Evolutionary conservation across 2,329 filamentous ascomycete genomes (phyloP).

Genomic region (Trichoderma pleuroti): DNA sequence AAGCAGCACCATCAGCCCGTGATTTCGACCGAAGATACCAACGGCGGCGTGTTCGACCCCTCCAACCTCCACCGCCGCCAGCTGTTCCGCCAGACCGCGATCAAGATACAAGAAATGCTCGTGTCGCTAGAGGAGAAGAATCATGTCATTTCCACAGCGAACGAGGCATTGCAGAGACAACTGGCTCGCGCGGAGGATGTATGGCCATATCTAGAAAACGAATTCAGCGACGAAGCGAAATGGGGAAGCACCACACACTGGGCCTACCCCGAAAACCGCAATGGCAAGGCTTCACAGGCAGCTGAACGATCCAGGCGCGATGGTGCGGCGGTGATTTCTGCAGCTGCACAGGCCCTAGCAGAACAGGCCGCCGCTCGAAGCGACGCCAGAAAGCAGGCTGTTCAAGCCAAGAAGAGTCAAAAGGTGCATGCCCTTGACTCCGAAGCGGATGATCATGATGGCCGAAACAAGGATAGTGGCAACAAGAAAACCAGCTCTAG

Average conservation of each 20-base stretch:
- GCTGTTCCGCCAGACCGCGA: slow-evolving; percentile 73
- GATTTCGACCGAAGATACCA: slow-evolving; percentile 43
- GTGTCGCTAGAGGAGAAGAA: slow-evolving; percentile 96
- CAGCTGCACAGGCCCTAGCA: slow-evolving; percentile 71
- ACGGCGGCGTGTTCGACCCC: slow-evolving; percentile 48
- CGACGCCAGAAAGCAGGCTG: slow-evolving; percentile 78
- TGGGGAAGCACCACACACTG: slow-evolving; percentile 89
- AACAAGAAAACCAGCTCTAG: slow-evolving; percentile 61
- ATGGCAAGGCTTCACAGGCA: slow-evolving; percentile 59
- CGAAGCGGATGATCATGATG: slow-evolving; percentile 70
- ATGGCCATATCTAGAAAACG: slow-evolving; percentile 78
- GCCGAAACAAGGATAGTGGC: slow-evolving; percentile 43
- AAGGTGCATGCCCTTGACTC: slow-evolving; percentile 69
- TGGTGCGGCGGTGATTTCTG: slow-evolving; percentile 72
- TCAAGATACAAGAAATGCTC: slow-evolving; percentile 78
- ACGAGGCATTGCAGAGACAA: slow-evolving; percentile 82
- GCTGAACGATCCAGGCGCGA: slow-evolving; percentile 75
- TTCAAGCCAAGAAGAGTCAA: slow-evolving; percentile 70
- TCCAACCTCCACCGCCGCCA: slow-evolving; percentile 64
- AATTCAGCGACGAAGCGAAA: slow-evolving; percentile 93
- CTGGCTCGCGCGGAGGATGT: slow-evolving; percentile 80
- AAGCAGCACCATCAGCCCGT: slow-evolving; percentile 37
- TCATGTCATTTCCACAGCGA: slow-evolving; percentile 89
- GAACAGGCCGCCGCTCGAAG: slow-evolving; percentile 81
- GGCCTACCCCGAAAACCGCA: slow-evolving; percentile 87